Evolutionary conservation across 1,284 basidiomycete genomes (phyloP).

Genomic region (Moesziomyces aphidis): DNA sequence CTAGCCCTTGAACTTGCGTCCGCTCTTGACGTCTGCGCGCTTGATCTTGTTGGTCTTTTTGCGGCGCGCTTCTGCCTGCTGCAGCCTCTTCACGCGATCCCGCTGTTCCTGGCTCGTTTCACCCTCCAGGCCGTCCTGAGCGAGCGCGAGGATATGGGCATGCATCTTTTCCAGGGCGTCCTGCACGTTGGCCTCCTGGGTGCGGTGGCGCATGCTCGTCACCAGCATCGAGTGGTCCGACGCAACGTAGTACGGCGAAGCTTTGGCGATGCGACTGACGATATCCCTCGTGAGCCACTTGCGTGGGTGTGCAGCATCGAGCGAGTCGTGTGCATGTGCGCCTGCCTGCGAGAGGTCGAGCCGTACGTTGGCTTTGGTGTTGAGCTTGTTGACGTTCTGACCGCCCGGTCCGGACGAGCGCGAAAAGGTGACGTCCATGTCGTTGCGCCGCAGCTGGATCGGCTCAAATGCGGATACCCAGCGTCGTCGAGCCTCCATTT

Average conservation of each 20-base stretch:
- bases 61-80: slow-evolving; percentile 37
- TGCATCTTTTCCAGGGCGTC: slow-evolving; percentile 50
- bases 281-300: slow-evolving; percentile 43
- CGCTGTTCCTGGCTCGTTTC: slow-evolving; percentile 43
- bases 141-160: slow-evolving; percentile 36
- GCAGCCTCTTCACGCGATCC: slow-evolving; percentile 22
- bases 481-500: slow-evolving; percentile 36
- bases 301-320: slow-evolving; percentile 29
- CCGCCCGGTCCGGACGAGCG: slow-evolving; percentile 50
- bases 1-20: slow-evolving; percentile 44
- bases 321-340: slow-evolving; percentile 19
- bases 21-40: slow-evolving; percentile 44
- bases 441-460: slow-evolving; percentile 25
- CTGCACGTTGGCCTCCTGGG: slow-evolving; percentile 43
- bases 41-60: slow-evolving; percentile 52
- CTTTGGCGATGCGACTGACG: slow-evolving; percentile 32
- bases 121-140: slow-evolving; percentile 30
- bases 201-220: slow-evolving; percentile 36
- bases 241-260: slow-evolving; percentile 49
- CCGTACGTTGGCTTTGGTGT: slow-evolving; percentile 51
- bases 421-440: slow-evolving; percentile 43
- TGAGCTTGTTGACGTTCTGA: slow-evolving; percentile 58
- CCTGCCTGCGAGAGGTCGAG: slow-evolving; percentile 33
- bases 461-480: slow-evolving; percentile 25
- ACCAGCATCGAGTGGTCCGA: slow-evolving; percentile 38